Base-by-base conservation (phyloP, 805 yeast genomes). In the Grigorovia jiainica region DNA sequence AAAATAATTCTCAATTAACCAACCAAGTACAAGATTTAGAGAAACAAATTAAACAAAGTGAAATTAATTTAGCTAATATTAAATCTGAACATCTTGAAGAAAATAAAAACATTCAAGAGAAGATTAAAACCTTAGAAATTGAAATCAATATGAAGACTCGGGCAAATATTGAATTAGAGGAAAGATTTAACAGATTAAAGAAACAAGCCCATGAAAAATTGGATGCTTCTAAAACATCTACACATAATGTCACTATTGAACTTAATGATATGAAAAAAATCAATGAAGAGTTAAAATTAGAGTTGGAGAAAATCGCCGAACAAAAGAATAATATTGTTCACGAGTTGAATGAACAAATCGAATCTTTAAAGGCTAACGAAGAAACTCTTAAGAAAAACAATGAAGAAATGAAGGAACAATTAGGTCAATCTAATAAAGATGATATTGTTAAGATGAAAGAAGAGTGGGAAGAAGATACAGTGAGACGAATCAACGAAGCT, bases 221-320 rank as follows among this genome's bases (percentile, higher is more conserved):
- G 29, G 55, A 58, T 40, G 54, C 55, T 7, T 49, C 58, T 3
- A 55, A 54, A 37, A 51, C 53, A 6, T 62, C 63, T 7, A 57
- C 70, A 23, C 62, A 64, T 29, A 64, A 60, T 5, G 57, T 78
- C 34, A 72, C 60, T 36, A 44, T 51, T 6, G 63, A 69, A 44
- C 46, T 67, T 11, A 57, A 54, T 10, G 61, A 56, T 5, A 40
- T 70, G 18, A 51, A 49, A 7, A 45, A 52, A 2, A 57, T 60
- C 16, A 69, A 68, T 27, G 61, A 63, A 4, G 63, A 65, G 7
- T 48, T 73, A 27, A 63, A 59, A 40, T 39, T 19, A 5, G 44
- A 40, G 10, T 36, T 56, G 10, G 45, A 44, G 6, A 32, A 15
- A 7, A 23, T 29, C 13, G 24, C 11, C n/a, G 31, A 38, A 31